Evolutionary conservation across 2,329 filamentous ascomycete genomes (phyloP), one percentile per base, ranked within the genome.

Genomic region (Pseudopyricularia cyperi): DNA sequence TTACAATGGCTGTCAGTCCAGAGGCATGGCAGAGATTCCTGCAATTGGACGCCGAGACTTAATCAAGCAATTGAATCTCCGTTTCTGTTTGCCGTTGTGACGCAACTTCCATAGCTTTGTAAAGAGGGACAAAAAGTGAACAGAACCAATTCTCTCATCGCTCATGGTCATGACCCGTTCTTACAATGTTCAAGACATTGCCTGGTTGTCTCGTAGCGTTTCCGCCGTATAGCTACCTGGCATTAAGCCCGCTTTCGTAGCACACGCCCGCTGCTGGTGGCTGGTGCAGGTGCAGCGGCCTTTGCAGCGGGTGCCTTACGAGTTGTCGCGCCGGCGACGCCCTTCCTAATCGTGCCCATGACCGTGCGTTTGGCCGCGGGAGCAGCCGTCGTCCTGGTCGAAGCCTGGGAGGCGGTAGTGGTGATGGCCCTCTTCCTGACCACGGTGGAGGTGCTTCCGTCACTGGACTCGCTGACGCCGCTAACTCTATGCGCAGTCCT

Each of bases 381-480:
- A 2, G 71, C 64, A 52, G 39, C 19, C 4, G 50, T 35, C 28
- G 35, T 64, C 3, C 68, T 66, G n/a, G 62, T 55, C 30, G 66
- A 58, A 17, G 64, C 60, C 39, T 44, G 39, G 4, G 63, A 61
- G 4, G 68, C 62, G 28, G 68, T 62, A 1, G 51, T 33, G 11
- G 53, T 53, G 5, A 50, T 32, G 2, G 54, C 35, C 17, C 69
- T 63, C 63, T 79, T 83, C 64, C 76, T 76, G 44, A 84, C 72
- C 22, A 85, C 79, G 0, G 83, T 86, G 7, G 78, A 76, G 14
- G 76, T 77, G 63, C 82, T 87, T 5, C 68, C 72, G 52, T 83
- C 79, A 58, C 81, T 85, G 15, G 76, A 72, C 61, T 81, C 81
- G 62, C 82, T 85, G 52, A 70, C 72, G 57, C 69, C 74, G 59